Evolutionary conservation across 306 rosid species (phyloP).

Genomic region (Glycine soja): DNA sequence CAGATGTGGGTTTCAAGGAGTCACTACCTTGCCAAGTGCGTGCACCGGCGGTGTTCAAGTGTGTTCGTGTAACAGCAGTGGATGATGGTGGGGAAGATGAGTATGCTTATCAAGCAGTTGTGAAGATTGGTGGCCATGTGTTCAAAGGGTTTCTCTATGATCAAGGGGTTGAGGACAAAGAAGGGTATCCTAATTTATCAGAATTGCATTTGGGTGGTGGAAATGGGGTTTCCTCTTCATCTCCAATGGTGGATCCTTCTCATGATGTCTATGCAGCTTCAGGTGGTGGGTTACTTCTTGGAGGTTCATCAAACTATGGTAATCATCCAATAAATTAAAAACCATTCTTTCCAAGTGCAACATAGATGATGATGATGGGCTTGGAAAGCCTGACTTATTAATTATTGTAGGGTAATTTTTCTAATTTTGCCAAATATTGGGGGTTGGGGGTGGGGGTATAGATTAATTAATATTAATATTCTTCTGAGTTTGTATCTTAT

Average conservation of each 20-base stretch:
- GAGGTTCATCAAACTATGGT: constrained; percentile 81
- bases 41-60: constrained; percentile 89
- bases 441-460: not conserved
- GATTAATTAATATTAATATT: constrained; percentile 16
- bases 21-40: constrained; percentile 81
- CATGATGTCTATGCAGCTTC: constrained; percentile 62
- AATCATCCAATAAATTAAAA: constrained; percentile 68
- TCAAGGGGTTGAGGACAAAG: constrained; percentile 71
- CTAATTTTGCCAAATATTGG: constrained; percentile 34
- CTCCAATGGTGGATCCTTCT: constrained; percentile 73
- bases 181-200: constrained; percentile 70
- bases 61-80: constrained; percentile 86
- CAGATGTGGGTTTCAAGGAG: constrained; percentile 74
- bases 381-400: constrained; percentile 29
- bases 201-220: constrained; percentile 65
- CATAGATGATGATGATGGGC: constrained; percentile 9
- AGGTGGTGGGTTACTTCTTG: constrained; percentile 60
- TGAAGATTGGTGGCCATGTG: constrained; percentile 85
- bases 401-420: constrained; percentile 43
- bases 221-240: constrained; percentile 63
- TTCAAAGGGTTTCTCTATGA: constrained; percentile 88
- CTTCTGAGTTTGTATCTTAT: constrained; percentile 41
- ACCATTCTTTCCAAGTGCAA: constrained; percentile 31
- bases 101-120: constrained; percentile 84
- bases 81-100: constrained; percentile 85